These are phyloP conservation scores for Phaffia australis DNA, from an alignment of 768 basidiomycete species.

Conservation along the genomic window DNA sequence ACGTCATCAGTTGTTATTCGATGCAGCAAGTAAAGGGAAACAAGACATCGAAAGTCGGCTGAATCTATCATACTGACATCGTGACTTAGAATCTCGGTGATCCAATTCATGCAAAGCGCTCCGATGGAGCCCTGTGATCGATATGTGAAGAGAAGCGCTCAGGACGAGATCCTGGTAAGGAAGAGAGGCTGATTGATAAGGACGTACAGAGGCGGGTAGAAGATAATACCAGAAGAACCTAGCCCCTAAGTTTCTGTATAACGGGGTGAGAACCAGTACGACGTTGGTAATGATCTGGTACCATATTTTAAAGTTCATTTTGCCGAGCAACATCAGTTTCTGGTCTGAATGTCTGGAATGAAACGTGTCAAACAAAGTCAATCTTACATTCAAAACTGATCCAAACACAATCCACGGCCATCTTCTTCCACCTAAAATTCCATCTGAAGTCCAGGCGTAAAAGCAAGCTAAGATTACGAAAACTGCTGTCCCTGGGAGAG, in stretches of 20 bases:
- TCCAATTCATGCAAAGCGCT: constrained; percentile 14
- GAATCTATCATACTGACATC: neutral
- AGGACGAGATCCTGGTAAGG: too few relatives aligned
- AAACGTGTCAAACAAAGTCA: too few relatives aligned
- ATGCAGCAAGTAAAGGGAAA: too few relatives aligned
- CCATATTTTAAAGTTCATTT: too few relatives aligned
- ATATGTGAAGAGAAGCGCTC: too few relatives aligned
- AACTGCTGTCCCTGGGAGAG: constrained; percentile 1
- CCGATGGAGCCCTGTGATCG: neutral
- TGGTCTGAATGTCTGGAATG: too few relatives aligned
- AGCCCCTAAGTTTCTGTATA: constrained; percentile 1
- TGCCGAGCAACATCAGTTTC: neutral
- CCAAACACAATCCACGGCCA: constrained; percentile 14
- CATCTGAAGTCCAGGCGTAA: constrained; percentile 6
- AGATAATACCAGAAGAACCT: constrained; percentile 3
- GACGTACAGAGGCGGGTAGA: constrained; percentile 4
- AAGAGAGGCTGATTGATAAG: too few relatives aligned
- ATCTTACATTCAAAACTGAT: too few relatives aligned
- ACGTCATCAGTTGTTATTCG: too few relatives aligned
- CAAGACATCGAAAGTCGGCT: neutral
- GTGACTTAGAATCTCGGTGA: neutral
- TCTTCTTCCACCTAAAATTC: neutral
- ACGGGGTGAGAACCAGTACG: constrained; percentile 2
- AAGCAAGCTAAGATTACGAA: constrained; percentile 3
- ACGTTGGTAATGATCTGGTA: constrained; percentile 14